Evolutionary conservation across 108 stramenopile genomes (phyloP).

Genomic region (Nannochloropsis salina): DNA sequence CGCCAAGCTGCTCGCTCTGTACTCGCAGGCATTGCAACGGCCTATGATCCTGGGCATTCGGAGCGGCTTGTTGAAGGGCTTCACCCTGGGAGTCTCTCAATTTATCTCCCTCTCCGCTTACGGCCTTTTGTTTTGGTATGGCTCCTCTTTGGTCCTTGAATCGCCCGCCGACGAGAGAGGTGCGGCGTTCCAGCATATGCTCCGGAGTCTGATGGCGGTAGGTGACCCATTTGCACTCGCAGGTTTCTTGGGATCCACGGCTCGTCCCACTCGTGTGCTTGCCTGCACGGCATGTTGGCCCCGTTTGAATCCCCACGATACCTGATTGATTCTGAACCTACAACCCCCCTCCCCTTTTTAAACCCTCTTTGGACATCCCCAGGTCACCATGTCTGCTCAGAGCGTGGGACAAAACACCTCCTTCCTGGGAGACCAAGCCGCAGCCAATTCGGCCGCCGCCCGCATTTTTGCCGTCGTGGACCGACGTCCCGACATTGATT

Average conservation of each 20-base stretch:
- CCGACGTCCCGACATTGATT: conserved; percentile 45
- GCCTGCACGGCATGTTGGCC: not conserved
- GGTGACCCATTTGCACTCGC: not conserved
- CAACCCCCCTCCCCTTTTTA: not conserved
- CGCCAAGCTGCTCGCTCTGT: conserved; percentile 42
- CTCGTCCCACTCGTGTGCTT: not conserved
- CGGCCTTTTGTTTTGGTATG: conserved; percentile 47
- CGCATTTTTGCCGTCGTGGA: conserved; percentile 45
- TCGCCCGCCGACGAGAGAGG: conserved; percentile 29
- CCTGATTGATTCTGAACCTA: not conserved
- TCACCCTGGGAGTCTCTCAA: conserved; percentile 41
- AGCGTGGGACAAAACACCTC: conserved; percentile 34
- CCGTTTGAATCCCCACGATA: not conserved
- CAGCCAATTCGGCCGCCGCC: conserved; percentile 35
- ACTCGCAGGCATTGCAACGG: conserved; percentile 47
- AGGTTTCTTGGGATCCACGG: not conserved
- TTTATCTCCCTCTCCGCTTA: conserved; percentile 34
- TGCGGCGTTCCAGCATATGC: conserved; percentile 30
- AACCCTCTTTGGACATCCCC: not conserved
- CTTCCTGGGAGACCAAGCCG: conserved; percentile 38
- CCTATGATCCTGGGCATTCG: conserved; percentile 30
- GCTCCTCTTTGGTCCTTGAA: conserved; percentile 26
- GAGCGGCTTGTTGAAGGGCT: conserved; percentile 36
- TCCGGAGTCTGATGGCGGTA: conserved; percentile 45
- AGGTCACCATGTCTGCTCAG: conserved; percentile 12